These are phyloP conservation scores for Botrytis cinerea DNA, from an alignment of 2,329 filamentous ascomycete species.

Conservation along the genomic window DNA sequence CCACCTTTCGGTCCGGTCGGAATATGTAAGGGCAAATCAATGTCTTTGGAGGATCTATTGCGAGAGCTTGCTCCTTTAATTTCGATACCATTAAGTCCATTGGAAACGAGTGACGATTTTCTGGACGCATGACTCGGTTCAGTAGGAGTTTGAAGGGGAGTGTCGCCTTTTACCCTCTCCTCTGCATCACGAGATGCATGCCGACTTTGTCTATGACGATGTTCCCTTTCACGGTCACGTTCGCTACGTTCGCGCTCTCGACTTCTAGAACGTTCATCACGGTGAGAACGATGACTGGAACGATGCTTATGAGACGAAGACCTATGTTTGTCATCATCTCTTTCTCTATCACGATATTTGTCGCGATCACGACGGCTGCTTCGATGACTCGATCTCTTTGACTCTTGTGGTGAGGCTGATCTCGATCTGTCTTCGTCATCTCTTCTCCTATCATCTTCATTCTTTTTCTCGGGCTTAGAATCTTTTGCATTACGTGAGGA, in stretches of 20 bases:
- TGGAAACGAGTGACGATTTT: slow-evolving; percentile 31
- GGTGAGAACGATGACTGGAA: slow-evolving; percentile 54
- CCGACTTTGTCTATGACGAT: slow-evolving; percentile 37
- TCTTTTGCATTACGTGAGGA: slow-evolving; percentile 26
- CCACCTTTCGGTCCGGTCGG: slow-evolving; percentile 36
- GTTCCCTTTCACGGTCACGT: slow-evolving; percentile 47
- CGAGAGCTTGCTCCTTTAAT: slow-evolving; percentile 40
- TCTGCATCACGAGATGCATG: slow-evolving; percentile 34
- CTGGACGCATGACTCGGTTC: slow-evolving; percentile 28
- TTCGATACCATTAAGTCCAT: slow-evolving; percentile 36
- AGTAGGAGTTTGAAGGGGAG: slow-evolving; percentile 28
- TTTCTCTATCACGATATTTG: slow-evolving; percentile 49
- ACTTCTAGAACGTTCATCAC: slow-evolving; percentile 47
- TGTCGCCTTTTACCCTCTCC: slow-evolving; percentile 27
- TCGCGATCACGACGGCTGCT: slow-evolving; percentile 59
- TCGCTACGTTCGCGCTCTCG: slow-evolving; percentile 52
- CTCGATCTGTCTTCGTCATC: slow-evolving; percentile 58
- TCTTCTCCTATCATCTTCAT: slow-evolving; percentile 36
- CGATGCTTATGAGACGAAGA: slow-evolving; percentile 46
- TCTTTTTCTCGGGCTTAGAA: slow-evolving; percentile 29
- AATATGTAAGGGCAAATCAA: slow-evolving; percentile 37
- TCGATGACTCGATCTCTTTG: slow-evolving; percentile 58
- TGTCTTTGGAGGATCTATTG: slow-evolving; percentile 34
- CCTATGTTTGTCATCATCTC: slow-evolving; percentile 45
- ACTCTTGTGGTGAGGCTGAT: slow-evolving; percentile 64